Conservation (phyloP, 163 green algal genomes). For the Chloromonas sp. region DNA sequence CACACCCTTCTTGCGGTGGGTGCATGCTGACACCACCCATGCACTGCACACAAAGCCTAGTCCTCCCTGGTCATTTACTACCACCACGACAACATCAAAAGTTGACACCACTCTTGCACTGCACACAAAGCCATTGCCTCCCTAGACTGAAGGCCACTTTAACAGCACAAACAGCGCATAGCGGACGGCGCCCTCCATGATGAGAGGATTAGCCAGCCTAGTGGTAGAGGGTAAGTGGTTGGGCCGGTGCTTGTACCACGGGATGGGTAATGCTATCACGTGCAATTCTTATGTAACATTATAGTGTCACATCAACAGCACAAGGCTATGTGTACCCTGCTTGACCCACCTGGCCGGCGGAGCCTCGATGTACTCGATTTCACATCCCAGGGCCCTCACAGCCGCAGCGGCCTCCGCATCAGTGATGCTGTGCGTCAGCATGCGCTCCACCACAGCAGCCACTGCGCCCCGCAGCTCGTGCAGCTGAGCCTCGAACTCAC, state of each 20-base stretch:
- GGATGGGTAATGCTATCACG: background rate
- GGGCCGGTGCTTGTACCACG: background rate
- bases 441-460: background rate
- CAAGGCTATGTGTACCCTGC: background rate
- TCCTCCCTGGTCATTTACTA: too few species aligned
- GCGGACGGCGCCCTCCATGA: too few species aligned
- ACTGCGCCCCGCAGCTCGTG: background rate
- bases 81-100: too few species aligned
- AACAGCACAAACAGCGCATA: too few species aligned
- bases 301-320: background rate
- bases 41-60: too few species aligned
- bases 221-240: background rate
- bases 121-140: too few species aligned
- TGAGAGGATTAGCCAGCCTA: too few species aligned
- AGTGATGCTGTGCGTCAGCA: slow-evolving; percentile 1
- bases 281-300: background rate
- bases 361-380: slow-evolving; percentile 5
- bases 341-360: background rate
- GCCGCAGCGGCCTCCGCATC: background rate
- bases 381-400: background rate
- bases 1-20: too few species aligned
- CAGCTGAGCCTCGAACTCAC: slow-evolving; percentile 3
- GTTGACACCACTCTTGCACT: too few species aligned
- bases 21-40: too few species aligned
- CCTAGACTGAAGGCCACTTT: too few species aligned